Conservation (phyloP, 2,329 filamentous ascomycete species). For the Furcasterigmium sp. region DNA sequence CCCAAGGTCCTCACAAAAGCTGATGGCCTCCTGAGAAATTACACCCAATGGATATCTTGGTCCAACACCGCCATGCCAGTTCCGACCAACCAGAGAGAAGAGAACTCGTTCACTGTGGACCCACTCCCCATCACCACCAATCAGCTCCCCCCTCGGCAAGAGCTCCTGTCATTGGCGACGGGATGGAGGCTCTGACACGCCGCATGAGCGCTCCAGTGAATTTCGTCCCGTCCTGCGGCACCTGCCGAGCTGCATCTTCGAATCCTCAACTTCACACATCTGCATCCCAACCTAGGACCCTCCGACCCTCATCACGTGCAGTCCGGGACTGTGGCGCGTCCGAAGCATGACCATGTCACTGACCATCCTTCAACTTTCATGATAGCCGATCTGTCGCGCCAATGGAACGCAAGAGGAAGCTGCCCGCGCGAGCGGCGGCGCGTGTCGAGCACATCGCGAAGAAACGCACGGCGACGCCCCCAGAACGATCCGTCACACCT, state of each 20-base stretch:
- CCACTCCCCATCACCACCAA: too few relatives aligned
- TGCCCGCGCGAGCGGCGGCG: conserved; percentile 57
- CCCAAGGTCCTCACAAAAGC: too few relatives aligned
- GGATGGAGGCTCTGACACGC: background rate
- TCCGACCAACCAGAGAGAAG: too few relatives aligned
- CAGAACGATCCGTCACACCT: conserved; percentile 45
- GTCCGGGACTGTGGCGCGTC: background rate
- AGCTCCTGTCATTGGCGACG: background rate
- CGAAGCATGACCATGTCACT: conserved; percentile 2
- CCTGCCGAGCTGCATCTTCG: background rate
- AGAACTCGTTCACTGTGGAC: too few relatives aligned
- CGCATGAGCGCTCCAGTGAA: background rate
- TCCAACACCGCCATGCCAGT: too few relatives aligned
- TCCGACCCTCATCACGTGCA: background rate
- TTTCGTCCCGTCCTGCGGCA: background rate
- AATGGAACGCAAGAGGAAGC: conserved; percentile 64
- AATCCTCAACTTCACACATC: background rate
- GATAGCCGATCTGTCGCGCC: conserved; percentile 1
- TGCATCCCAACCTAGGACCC: background rate
- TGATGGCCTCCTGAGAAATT: too few relatives aligned
- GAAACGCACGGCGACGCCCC: conserved; percentile 52
- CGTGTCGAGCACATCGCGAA: conserved; percentile 56
- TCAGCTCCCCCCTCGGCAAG: too few relatives aligned
- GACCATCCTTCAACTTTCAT: background rate
- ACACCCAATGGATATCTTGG: too few relatives aligned